These are phyloP conservation scores for Auriscalpium vulgare DNA, from an alignment of 768 basidiomycete species.

Conservation along the genomic window DNA sequence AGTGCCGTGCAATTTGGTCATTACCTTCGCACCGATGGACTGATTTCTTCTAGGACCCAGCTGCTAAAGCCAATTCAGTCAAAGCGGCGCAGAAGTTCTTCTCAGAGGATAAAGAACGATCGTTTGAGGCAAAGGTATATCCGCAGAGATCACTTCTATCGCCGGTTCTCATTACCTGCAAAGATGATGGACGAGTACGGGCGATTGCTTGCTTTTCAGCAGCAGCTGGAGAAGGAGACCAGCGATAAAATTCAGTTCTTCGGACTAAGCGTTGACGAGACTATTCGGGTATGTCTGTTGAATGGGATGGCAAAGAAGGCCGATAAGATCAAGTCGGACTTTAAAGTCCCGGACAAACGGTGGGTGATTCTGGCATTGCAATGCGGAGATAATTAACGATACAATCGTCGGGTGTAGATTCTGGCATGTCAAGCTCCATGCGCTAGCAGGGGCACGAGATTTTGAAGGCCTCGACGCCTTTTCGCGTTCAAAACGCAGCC, in stretches of 20 bases:
- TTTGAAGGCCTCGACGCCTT: conserved; percentile 85
- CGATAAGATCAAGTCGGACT: conserved; percentile 82
- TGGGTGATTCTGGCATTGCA: conserved; percentile 25
- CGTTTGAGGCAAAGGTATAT: conserved; percentile 83
- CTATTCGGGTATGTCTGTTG: conserved; percentile 68
- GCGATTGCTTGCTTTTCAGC: conserved; percentile 71
- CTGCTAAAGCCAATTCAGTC: conserved; percentile 61
- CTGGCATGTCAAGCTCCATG: conserved; percentile 88
- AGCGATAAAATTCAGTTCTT: conserved; percentile 75
- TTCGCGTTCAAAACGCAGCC: conserved; percentile 80
- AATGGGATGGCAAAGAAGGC: conserved; percentile 82
- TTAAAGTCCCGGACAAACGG: conserved; percentile 95
- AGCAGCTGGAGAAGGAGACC: conserved; percentile 80
- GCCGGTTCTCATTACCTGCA: not conserved
- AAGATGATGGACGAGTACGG: conserved; percentile 90
- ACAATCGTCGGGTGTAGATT: conserved; percentile 43
- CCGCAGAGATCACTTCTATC: not conserved
- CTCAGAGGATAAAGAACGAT: conserved; percentile 85
- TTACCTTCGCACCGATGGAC: not conserved
- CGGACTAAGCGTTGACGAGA: conserved; percentile 80
- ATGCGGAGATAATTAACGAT: not conserved
- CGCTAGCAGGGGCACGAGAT: conserved; percentile 69
- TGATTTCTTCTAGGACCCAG: conserved; percentile 48
- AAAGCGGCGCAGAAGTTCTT: conserved; percentile 89
- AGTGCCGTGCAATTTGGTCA: conserved; percentile 9